Percentiles rank a stretch among this genome's conserved stretches.
These are phyloP conservation scores for Alternaria sp. DNA, from an alignment of 2,329 filamentous ascomycete genomes.

Conservation along the genomic window DNA sequence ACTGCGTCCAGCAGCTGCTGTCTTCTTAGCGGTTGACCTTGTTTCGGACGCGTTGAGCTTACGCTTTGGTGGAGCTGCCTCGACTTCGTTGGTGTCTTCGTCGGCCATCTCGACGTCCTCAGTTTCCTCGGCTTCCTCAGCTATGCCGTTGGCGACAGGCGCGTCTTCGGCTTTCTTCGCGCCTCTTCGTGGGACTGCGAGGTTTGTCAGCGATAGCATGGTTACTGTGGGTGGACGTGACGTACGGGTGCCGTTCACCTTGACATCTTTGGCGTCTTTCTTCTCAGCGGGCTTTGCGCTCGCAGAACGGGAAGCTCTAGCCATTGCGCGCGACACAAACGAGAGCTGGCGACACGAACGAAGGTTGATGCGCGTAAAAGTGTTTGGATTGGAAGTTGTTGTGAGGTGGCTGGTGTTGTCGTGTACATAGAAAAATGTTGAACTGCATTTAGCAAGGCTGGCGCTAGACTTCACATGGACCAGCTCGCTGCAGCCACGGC, in stretches of 20 bases:
- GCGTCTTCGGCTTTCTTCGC: slow-evolving; percentile 33
- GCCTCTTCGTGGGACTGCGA: slow-evolving; percentile 28
- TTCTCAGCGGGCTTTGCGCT: slow-evolving; percentile 34
- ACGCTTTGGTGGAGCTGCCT: slow-evolving; percentile 20
- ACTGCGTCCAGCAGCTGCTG: slow-evolving; percentile 24
- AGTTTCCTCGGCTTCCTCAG: slow-evolving; percentile 12
- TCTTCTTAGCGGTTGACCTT: slow-evolving; percentile 13
- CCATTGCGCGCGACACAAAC: slow-evolving; percentile 32
- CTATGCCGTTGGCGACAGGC: slow-evolving; percentile 16
- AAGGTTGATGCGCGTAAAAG: slow-evolving; percentile 21
- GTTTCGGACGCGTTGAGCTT: slow-evolving; percentile 16
- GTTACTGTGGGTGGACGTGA: slow-evolving; percentile 18
- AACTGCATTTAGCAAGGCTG: slow-evolving; percentile 18
- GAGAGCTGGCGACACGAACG: slow-evolving; percentile 14
- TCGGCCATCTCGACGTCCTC: slow-evolving; percentile 4
- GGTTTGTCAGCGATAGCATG: slow-evolving; percentile 22
- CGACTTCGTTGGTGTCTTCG: slow-evolving; percentile 6
- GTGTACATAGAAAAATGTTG: slow-evolving; percentile 29
- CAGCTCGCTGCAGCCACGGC: slow-evolving; percentile 11
- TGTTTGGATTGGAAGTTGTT: slow-evolving; percentile 14
- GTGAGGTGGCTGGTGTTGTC: slow-evolving; percentile 36
- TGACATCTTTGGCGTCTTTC: slow-evolving; percentile 33
- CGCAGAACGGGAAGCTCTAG: slow-evolving; percentile 40
- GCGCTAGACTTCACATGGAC: slow-evolving; percentile 13
- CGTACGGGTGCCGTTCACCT: slow-evolving; percentile 43